Conservation (phyloP, 2,329 filamentous ascomycete species). For the Pseudocercospora eumusae region DNA sequence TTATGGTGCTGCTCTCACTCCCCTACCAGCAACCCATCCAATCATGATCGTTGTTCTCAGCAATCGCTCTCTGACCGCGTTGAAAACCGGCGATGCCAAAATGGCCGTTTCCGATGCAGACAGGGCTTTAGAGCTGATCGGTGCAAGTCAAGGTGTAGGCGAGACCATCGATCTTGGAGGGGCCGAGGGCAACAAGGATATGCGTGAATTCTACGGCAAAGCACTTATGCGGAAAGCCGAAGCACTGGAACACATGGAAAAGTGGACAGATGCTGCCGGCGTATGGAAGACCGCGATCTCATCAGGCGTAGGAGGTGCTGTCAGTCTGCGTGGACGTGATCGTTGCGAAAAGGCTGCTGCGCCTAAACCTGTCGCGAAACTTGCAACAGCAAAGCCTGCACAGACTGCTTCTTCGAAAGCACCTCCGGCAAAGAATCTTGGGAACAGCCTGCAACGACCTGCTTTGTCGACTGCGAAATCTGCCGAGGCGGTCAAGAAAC, state of each 20-base stretch:
- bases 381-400: slow-evolving; percentile 51
- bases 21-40: slow-evolving; percentile 76
- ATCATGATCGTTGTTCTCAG: slow-evolving; percentile 84
- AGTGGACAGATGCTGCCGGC: slow-evolving; percentile 78
- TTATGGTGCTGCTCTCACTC: slow-evolving; percentile 74
- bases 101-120: slow-evolving; percentile 84
- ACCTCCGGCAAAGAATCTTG: slow-evolving; percentile 28
- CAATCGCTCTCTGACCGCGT: slow-evolving; percentile 83
- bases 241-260: slow-evolving; percentile 91
- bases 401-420: slow-evolving; percentile 45
- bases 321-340: slow-evolving; percentile 80
- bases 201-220: slow-evolving; percentile 92
- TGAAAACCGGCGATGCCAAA: slow-evolving; percentile 92
- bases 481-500: slow-evolving; percentile 73
- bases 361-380: slow-evolving; percentile 57
- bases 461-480: slow-evolving; percentile 42
- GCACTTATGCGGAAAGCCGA: slow-evolving; percentile 93
- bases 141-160: slow-evolving; percentile 72
- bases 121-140: slow-evolving; percentile 75
- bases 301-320: slow-evolving; percentile 78
- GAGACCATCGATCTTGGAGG: slow-evolving; percentile 73
- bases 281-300: slow-evolving; percentile 85
- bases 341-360: slow-evolving; percentile 83
- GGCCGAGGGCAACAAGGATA: slow-evolving; percentile 67
- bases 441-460: slow-evolving; percentile 33